Base-by-base conservation (phyloP, 768 basidiomycete species). In the Butyriboletus loyo region DNA sequence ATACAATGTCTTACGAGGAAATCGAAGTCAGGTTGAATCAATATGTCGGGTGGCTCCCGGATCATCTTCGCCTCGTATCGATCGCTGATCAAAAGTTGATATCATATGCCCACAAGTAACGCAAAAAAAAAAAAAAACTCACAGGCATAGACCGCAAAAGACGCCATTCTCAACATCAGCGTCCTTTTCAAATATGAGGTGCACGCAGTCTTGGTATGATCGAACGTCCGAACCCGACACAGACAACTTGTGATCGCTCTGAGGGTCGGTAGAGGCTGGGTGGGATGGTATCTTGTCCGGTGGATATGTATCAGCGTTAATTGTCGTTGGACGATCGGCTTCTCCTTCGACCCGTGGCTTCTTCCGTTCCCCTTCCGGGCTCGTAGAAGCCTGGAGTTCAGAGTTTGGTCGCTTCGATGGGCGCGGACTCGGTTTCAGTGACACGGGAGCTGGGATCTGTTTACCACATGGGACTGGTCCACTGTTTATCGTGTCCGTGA, bases 61-160 rank as follows among this genome's bases (percentile, higher is more conserved):
- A 66, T 55, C 68, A 68, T 59, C 10, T 55, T 44, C 10, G 52
- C 58, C 17, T 70, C 60, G 21, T 61, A 55, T 36, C 68, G 70
- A 53, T 60, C 57, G 15, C 68, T 70, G 38, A 45, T 35, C 7
- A 31, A 32, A 48, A 46, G 28, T 46, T 49, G 34, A 54, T n/a
- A 42, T 27, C 39, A 27, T 38, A 15, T 15, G 5, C 7, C 21
- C 28, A 21, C 4, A 24, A 10, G n/a, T 13, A 13, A 48, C 7
- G 34, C 24, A 40, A 7, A 49, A 50, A 15, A 25, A 40, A 7
- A 49, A 50, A 15, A 25, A 25, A 45, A 74, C 83, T 66, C 49
- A 82, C 84, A 68, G 58, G 77, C 84, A 86, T 32, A 82, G 68
- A 44, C 62, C 69, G 52, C 84, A 85, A 37, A 70, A 72, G 13